Conservation (phyloP, 1,284 basidiomycete species). For the Ceratobasidium sp. region DNA sequence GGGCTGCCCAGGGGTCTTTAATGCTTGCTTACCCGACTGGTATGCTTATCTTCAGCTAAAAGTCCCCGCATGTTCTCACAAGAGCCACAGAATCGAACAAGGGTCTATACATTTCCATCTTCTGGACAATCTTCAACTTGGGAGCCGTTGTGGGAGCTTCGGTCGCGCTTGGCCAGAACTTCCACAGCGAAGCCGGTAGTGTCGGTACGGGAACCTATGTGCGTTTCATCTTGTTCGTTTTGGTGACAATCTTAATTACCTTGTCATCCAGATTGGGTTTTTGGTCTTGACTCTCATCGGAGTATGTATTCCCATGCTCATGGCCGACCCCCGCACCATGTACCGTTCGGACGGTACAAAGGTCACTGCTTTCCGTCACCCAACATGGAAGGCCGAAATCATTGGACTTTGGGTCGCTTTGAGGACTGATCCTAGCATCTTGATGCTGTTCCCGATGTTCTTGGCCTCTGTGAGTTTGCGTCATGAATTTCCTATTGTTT, state of each 20-base stretch:
- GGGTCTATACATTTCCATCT: conserved; percentile 76
- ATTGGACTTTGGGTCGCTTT: conserved; percentile 62
- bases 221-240: neutral
- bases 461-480: conserved; percentile 52
- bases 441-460: conserved; percentile 72
- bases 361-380: conserved; percentile 64
- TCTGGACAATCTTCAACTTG: conserved; percentile 74
- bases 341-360: conserved; percentile 76
- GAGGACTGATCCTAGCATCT: conserved; percentile 62
- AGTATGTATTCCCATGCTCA: conserved; percentile 65
- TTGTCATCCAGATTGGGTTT: conserved; percentile 66
- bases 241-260: neutral
- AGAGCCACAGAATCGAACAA: conserved; percentile 67
- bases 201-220: conserved; percentile 70
- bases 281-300: conserved; percentile 72
- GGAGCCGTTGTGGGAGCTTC: conserved; percentile 73
- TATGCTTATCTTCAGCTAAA: conserved; percentile 11
- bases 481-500: neutral
- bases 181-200: conserved; percentile 48
- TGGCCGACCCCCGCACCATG: conserved; percentile 73
- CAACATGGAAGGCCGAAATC: conserved; percentile 71
- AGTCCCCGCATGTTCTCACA: neutral
- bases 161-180: conserved; percentile 66
- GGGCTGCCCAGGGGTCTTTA: conserved; percentile 83
- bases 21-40: conserved; percentile 81